These are phyloP conservation scores for Apophysomyces trapeziformis DNA, from an alignment of 371 early-diverging fungal genomes.

Conservation along the genomic window DNA sequence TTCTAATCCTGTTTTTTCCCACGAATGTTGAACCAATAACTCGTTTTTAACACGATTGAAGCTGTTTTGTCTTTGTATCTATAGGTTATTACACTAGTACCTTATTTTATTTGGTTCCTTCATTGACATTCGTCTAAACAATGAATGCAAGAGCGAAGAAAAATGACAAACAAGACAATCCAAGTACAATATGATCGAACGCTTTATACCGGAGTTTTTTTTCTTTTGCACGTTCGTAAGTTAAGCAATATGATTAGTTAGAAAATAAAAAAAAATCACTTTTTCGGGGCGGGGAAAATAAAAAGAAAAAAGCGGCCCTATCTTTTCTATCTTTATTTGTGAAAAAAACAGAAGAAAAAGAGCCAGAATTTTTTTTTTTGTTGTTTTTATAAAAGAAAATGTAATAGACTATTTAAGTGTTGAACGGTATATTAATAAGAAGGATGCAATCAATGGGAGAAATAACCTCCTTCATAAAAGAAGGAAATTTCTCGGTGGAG, in stretches of 20 bases:
- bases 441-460: neutral
- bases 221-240: neutral
- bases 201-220: neutral
- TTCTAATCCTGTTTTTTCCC: too few relatives aligned
- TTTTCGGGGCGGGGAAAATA: neutral
- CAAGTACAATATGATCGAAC: neutral
- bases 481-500: neutral
- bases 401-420: neutral
- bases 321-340: neutral
- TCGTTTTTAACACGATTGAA: too few relatives aligned
- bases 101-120: too few relatives aligned
- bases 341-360: neutral
- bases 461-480: neutral
- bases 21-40: too few relatives aligned
- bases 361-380: neutral
- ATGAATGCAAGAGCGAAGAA: neutral
- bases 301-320: neutral
- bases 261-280: neutral
- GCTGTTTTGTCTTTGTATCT: too few relatives aligned
- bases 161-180: neutral
- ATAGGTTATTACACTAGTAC: too few relatives aligned
- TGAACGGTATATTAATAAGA: slow-evolving; percentile 8
- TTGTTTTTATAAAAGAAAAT: neutral
- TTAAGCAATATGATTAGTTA: neutral
- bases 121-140: too few relatives aligned